Base-by-base conservation (phyloP, 2,329 filamentous ascomycete genomes). In the Mycosphaerelloides madeirae region DNA sequence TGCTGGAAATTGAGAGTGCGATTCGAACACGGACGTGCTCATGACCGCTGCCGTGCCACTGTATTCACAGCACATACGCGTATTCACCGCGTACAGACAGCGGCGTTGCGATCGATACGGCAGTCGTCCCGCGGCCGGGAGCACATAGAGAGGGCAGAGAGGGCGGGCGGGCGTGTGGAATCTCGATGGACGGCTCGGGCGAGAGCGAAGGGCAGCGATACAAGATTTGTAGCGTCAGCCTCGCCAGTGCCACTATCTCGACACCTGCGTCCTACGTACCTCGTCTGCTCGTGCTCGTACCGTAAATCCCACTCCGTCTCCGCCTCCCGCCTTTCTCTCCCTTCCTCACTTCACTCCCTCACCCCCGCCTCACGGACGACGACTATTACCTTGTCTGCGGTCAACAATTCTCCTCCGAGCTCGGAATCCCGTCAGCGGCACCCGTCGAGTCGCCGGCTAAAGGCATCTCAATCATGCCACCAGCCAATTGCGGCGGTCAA, bases 381-480 rank as follows among this genome's bases (percentile, higher is more conserved):
- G 15, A 18, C 38, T 18, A 8, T 28, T 40, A 8, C 11, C 12
- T 6, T 29, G 15, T 4, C 38, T 16, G 11, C 14, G n/a, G n/a
- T n/a, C n/a, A n/a, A n/a, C n/a, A n/a, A n/a, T n/a, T n/a, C n/a
- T 20, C 3, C 15, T 18, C 11, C 12, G 19, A 19, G n/a, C 16
- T 16, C 5, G 13, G 13, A 32, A 5, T 16, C 31, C 6, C 22
- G 13, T n/a, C 18, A 32, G 38, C 38, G 31, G 33, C 20, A 4
- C 15, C n/a, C n/a, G 31, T 6, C 19, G 19, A 32, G 19, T 34
- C 18, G 3, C 20, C 20, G 25, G 31, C 31, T 7, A 32, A 25
- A 32, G 8, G 16, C 12, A 12, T n/a, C 31, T 18, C 39, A 28
- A 43, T 38, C n/a, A 48, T 48, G 45, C 45, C 22, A 25, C 37